Evolutionary conservation across 164 flowering plant species (phyloP).

Genomic region (Malania oleifera): DNA sequence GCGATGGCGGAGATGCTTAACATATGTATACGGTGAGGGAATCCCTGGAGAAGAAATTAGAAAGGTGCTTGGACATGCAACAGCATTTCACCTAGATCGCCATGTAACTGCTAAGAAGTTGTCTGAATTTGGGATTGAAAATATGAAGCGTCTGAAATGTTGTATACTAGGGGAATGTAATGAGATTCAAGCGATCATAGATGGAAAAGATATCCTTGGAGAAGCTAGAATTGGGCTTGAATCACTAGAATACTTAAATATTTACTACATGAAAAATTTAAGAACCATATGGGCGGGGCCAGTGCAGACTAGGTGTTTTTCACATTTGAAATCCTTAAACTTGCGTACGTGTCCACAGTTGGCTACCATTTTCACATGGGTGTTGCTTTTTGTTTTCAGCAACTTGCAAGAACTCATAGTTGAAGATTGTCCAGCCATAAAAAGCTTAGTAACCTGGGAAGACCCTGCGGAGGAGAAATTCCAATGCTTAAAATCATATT

Average conservation of each 20-base stretch:
- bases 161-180: slow-evolving; percentile 16
- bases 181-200: slow-evolving; percentile 8
- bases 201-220: neutral
- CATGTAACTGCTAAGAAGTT: slow-evolving; percentile 7
- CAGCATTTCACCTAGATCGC: slow-evolving; percentile 8
- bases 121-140: slow-evolving; percentile 10
- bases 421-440: slow-evolving; percentile 2
- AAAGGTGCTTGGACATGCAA: neutral
- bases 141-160: slow-evolving; percentile 1
- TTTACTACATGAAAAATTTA: slow-evolving; percentile 10
- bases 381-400: neutral
- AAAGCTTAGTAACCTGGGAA: neutral
- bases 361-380: neutral
- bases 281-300: neutral
- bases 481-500: neutral
- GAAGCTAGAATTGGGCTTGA: neutral
- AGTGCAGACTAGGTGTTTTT: neutral
- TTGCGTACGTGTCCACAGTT: slow-evolving; percentile 6
- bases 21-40: neutral
- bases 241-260: slow-evolving; percentile 1
- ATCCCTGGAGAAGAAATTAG: neutral
- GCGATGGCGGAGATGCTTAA: neutral
- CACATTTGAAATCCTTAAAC: neutral
- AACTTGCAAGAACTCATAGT: slow-evolving; percentile 8
- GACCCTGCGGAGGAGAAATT: neutral